phyloP scores from a whole-genome alignment of 2,329 filamentous ascomycete genomes.

The Colletotrichum sp. region DNA sequence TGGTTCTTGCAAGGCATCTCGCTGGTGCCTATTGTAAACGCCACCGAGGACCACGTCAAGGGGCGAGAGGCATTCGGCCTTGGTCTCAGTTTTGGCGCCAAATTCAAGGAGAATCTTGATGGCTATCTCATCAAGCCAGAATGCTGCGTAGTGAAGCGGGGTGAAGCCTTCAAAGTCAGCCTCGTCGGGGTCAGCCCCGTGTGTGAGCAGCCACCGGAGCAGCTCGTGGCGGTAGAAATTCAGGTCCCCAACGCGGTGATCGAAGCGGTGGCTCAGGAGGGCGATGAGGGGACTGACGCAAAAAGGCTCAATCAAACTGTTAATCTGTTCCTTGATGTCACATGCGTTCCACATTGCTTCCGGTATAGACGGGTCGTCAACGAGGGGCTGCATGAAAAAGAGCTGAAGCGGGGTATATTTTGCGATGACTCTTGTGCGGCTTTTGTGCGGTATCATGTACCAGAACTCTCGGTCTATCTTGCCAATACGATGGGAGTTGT shows the following conservation, averaged over 20 bases:
- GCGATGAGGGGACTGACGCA: neutral
- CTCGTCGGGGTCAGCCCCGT: conserved; percentile 4
- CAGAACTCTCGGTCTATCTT: neutral
- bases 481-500: neutral
- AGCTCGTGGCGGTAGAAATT: conserved; percentile 1
- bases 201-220: neutral
- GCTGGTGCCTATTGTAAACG: neutral
- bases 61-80: neutral
- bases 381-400: conserved; percentile 2
- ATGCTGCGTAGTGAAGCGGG: conserved; percentile 4
- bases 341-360: neutral
- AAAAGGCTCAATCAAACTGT: neutral
- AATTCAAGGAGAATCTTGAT: neutral
- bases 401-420: neutral
- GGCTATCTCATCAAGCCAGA: conserved; percentile 2
- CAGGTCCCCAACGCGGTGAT: neutral
- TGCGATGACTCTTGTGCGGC: neutral
- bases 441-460: neutral
- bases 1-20: neutral
- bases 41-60: neutral
- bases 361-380: neutral
- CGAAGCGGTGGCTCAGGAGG: conserved; percentile 1
- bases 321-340: neutral
- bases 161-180: neutral
- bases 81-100: neutral